Base-by-base conservation (phyloP, 75 land plant genomes). In the Pinus taeda region DNA sequence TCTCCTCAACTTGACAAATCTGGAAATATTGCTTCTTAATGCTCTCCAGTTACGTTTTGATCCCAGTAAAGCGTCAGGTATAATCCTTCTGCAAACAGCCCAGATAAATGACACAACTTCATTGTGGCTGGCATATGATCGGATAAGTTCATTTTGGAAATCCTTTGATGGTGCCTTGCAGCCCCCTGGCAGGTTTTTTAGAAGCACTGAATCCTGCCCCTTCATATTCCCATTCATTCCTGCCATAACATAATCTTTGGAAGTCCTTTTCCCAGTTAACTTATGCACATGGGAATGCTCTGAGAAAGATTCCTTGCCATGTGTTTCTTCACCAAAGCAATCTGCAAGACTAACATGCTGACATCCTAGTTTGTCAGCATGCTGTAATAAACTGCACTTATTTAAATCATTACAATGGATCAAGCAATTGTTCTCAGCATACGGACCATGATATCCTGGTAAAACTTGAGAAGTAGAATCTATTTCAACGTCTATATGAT, bases 91-190 rank as follows among this genome's bases (percentile, higher is more conserved):
- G 78, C 85, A 87, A 29, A 82, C 90, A 76, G 98, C 95, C 93
- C 92, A 97, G 69, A 92, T 62, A 74, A 91, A 97, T 58, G 90
- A 83, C 12, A 88, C 92, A 49, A 96, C 98, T 78, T 94, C 88
- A 59, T 81, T 76, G 36, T 92, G 84, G 21, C 61, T 77, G 64
- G 89, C 83, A 80, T 75, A 82, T 21, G 1, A 26, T 49, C 17
- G 33, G 9, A 49, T 49, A 49, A 49, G 55, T 49, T 49, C 55
- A 49, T 49, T 49, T 49, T 49, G 12, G 8, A 49, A 8, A 49
- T 49, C 3, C 65, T 21, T 9, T n/a, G 12, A 11, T 21, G 12
- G 24, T 22, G 37, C 49, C 49, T 37, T 39, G 53, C 21, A 69
- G 3, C 49, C 42, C 21, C 7, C 20, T 42, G 42, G 4, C 7